These are phyloP conservation scores for Breynia disticha DNA, from an alignment of 441 rosid genomes.

Conservation along the genomic window DNA sequence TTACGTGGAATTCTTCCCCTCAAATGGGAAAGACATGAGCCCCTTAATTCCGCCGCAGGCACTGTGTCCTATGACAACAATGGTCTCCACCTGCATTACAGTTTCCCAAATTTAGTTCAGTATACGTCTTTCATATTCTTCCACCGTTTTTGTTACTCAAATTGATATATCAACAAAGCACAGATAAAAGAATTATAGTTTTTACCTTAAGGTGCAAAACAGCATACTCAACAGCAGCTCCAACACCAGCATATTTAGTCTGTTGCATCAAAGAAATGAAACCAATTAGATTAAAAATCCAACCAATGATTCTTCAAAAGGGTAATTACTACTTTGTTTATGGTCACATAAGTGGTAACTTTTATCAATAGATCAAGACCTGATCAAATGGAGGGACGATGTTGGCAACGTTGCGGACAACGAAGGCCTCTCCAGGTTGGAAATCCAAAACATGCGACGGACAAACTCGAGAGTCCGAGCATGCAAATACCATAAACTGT, in stretches of 20 bases:
- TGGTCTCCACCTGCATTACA: slow-evolving; percentile 21
- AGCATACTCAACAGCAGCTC: slow-evolving; percentile 58
- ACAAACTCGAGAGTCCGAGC: slow-evolving; percentile 85
- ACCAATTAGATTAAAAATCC: slow-evolving; percentile 60
- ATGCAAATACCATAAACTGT: slow-evolving; percentile 87
- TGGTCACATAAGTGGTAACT: no score
- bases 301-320: slow-evolving; percentile 26
- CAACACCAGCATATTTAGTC: slow-evolving; percentile 40
- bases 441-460: slow-evolving; percentile 67
- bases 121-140: neutral
- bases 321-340: no score
- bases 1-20: slow-evolving; percentile 66
- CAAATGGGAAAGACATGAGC: slow-evolving; percentile 29
- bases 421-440: slow-evolving; percentile 80
- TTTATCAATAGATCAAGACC: no score
- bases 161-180: no score
- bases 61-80: slow-evolving; percentile 34
- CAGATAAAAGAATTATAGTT: neutral
- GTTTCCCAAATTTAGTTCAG: neutral
- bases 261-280: slow-evolving; percentile 18
- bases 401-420: slow-evolving; percentile 70
- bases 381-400: slow-evolving; percentile 72
- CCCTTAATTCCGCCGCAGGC: slow-evolving; percentile 30
- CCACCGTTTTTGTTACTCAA: no score
- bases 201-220: slow-evolving; percentile 28